Percentiles rank a stretch among this genome's conserved stretches.
phyloP scores from a whole-genome alignment of 192 early-diverging fungal species.

The Endogone sp. region DNA sequence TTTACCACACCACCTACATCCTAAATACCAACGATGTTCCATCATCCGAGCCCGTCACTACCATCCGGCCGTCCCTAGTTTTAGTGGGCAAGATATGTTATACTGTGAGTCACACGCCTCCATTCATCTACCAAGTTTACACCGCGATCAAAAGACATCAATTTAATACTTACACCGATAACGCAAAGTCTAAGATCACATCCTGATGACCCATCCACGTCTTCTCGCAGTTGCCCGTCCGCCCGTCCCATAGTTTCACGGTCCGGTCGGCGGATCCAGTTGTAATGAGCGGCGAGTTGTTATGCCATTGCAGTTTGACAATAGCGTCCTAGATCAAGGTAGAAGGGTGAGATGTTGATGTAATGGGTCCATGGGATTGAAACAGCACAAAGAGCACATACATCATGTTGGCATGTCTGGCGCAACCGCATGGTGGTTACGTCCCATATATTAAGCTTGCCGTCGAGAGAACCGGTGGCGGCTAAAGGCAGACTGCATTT shows the following conservation, averaged over 20 bases:
- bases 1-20: background rate
- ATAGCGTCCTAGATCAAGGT: conserved; percentile 63
- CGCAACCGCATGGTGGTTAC: conserved; percentile 77
- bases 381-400: conserved; percentile 20
- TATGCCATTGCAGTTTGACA: conserved; percentile 70
- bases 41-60: conserved; percentile 86
- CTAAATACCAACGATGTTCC: conserved; percentile 71
- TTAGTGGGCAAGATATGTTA: no score
- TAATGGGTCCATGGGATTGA: background rate
- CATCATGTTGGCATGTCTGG: conserved; percentile 75
- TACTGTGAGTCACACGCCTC: no score
- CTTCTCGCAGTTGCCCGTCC: conserved; percentile 77
- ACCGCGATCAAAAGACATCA: background rate
- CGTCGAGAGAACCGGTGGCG: conserved; percentile 85
- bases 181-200: conserved; percentile 77
- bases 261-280: conserved; percentile 79
- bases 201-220: conserved; percentile 84
- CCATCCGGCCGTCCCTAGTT: conserved; percentile 53
- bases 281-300: conserved; percentile 63
- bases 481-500: conserved; percentile 65
- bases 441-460: conserved; percentile 91
- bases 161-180: conserved; percentile 41
- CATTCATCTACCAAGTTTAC: no score
- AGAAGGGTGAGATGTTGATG: background rate
- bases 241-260: conserved; percentile 85